Percentiles rank a stretch among this genome's conserved stretches.
Evolutionary conservation across 2,329 filamentous ascomycete genomes (phyloP).

Genomic region (Ilyonectria sp.): DNA sequence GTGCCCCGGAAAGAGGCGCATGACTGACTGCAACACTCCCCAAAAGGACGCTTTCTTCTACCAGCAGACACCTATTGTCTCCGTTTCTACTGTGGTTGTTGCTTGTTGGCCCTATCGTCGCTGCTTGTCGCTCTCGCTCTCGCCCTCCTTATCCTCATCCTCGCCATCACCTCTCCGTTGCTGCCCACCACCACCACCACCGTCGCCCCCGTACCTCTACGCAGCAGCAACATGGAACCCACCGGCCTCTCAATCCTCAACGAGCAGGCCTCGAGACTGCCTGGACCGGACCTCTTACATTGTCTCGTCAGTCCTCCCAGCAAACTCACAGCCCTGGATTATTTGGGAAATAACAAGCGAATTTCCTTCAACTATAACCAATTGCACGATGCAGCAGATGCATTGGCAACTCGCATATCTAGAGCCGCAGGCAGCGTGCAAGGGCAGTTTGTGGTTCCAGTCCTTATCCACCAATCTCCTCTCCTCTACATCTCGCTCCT

Average conservation of each 20-base stretch:
- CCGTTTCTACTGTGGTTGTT: conserved; percentile 35
- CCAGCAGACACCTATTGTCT: conserved; percentile 29
- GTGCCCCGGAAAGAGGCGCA: conserved; percentile 41
- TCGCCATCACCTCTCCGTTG: background rate
- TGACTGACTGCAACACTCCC: conserved; percentile 44
- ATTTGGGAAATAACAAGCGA: conserved; percentile 44
- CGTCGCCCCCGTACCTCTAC: conserved; percentile 13
- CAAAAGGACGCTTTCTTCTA: conserved; percentile 46
- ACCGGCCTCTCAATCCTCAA: conserved; percentile 63
- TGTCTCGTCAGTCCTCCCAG: conserved; percentile 69
- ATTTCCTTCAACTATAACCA: conserved; percentile 72
- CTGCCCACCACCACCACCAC: conserved; percentile 22
- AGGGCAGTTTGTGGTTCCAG: conserved; percentile 73
- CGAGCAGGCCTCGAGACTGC: conserved; percentile 56
- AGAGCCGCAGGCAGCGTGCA: conserved; percentile 20
- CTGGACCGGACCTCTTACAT: conserved; percentile 65
- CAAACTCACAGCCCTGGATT: conserved; percentile 51
- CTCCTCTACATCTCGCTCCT: conserved; percentile 84
- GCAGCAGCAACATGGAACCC: conserved; percentile 45
- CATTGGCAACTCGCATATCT: conserved; percentile 67
- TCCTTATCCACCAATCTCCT: conserved; percentile 83
- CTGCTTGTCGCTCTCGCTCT: conserved; percentile 13
- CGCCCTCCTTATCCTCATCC: conserved; percentile 3
- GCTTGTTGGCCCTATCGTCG: conserved; percentile 28
- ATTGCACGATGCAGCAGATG: conserved; percentile 72